Conservation (phyloP, 2,329 filamentous ascomycete species). For the Didymella exigua region DNA sequence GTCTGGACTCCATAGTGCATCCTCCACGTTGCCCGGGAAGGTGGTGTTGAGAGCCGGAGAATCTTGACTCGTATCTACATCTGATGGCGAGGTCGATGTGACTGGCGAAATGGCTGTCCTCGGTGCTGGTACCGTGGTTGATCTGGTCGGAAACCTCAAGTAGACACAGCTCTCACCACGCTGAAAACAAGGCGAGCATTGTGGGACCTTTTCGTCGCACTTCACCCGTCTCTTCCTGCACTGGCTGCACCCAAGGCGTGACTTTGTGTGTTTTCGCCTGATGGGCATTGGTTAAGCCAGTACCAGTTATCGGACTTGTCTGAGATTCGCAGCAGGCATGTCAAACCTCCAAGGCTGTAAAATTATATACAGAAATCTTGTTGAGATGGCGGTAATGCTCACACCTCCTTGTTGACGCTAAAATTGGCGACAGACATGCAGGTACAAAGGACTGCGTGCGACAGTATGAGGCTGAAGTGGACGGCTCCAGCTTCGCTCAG, state of each 20-base stretch:
- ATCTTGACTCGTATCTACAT: not conserved
- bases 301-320: not conserved
- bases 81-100: not conserved
- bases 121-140: not conserved
- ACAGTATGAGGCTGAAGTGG: not conserved
- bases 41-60: not conserved
- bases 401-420: too few relatives aligned
- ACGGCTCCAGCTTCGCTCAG: not conserved
- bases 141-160: constrained; percentile 6
- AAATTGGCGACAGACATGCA: too few relatives aligned
- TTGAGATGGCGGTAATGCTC: too few relatives aligned
- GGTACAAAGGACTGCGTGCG: too few relatives aligned
- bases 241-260: constrained; percentile 21
- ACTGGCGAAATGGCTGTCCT: not conserved
- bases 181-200: constrained; percentile 13
- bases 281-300: constrained; percentile 12
- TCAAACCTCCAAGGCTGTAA: too few relatives aligned
- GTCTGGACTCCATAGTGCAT: not conserved
- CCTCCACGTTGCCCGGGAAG: not conserved
- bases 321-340: not conserved
- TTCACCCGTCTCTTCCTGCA: constrained; percentile 22
- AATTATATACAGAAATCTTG: too few relatives aligned
- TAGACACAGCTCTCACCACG: constrained; percentile 16
- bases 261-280: constrained; percentile 20
- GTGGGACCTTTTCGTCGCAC: constrained; percentile 18